These are phyloP conservation scores for Cadophora sp. DNA, from an alignment of 2,329 filamentous ascomycete genomes.

Conservation along the genomic window DNA sequence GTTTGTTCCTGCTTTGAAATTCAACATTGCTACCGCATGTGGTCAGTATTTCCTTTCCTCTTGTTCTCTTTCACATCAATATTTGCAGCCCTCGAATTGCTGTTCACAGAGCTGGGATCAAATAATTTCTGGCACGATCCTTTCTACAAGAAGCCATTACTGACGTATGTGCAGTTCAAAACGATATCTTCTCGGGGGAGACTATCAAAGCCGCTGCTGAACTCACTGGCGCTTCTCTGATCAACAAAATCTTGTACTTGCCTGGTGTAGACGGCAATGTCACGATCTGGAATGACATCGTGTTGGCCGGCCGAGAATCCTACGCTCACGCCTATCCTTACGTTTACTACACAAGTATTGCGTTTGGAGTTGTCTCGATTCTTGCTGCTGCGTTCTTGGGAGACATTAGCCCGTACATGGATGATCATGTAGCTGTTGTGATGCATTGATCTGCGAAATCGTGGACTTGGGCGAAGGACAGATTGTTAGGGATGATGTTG, in stretches of 20 bases:
- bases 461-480: background rate
- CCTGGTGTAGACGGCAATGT: slow-evolving; percentile 60
- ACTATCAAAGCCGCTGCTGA: slow-evolving; percentile 57
- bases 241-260: slow-evolving; percentile 54
- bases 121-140: too few relatives aligned
- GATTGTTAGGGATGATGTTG: too few relatives aligned
- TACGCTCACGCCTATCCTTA: slow-evolving; percentile 65
- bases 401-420: slow-evolving; percentile 64
- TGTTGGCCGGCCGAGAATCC: slow-evolving; percentile 60
- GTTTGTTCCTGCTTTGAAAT: slow-evolving; percentile 41
- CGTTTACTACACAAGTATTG: slow-evolving; percentile 68
- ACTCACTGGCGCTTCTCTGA: slow-evolving; percentile 58
- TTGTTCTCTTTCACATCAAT: too few relatives aligned
- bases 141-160: background rate
- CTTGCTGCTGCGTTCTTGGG: slow-evolving; percentile 64
- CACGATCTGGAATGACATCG: slow-evolving; percentile 56
- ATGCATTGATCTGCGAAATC: slow-evolving; percentile 33
- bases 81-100: too few relatives aligned
- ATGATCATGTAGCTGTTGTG: slow-evolving; percentile 61
- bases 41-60: background rate
- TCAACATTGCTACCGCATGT: slow-evolving; percentile 36
- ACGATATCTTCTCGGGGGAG: slow-evolving; percentile 42
- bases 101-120: background rate
- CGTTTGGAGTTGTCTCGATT: slow-evolving; percentile 63
- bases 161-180: slow-evolving; percentile 10